Evolutionary conservation across 345 rosid genomes (phyloP), one percentile per base, ranked within the genome.

Genomic region (Triadica sebifera): DNA sequence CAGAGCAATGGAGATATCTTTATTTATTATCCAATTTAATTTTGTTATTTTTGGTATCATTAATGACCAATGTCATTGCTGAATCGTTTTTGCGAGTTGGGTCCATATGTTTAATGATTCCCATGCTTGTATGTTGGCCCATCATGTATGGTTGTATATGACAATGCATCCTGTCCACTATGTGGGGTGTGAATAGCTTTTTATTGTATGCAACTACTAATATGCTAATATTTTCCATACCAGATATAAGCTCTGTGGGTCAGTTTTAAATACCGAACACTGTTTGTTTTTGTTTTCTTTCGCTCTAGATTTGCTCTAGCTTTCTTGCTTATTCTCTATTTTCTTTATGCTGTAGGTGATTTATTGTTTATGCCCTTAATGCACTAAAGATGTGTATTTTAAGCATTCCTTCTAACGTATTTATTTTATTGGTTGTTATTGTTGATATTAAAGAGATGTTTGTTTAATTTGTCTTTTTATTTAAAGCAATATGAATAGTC

Each of bases 41-140:
- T 6, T 45, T 61, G 10, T 49, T 72, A 0, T 17, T 11, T 4
- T 5, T 29, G 58, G 67, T 65, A 76, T 63, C 52, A 16, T 52
- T 49, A 24, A 62, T n/a, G 69, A 59, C 65, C 25, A 25, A 38
- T 60, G 19, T 59, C 43, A 50, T n/a, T 1, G 7, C 17, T 63
- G 77, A 53, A 58, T 77, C 75, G 72, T 53, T 45, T 29, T 69
- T 70, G 11, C 43, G 22, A 45, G 34, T 10, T 59, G 82, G 81
- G 81, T 74, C 73, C 83, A 68, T 59, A 7, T 68, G 71, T 63
- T 81, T 65, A 78, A 72, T 72, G 78, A 41, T 66, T 79, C 67
- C 77, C 79, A 51, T 73, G 60, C 64, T 72, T 41, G n/a, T 62
- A 50, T 13, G 77, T 72, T 45, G 86, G 77, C 67, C 81, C 79